Percentiles rank a stretch among this genome's conserved stretches.
Conservation (phyloP, 179 eudicot species). For the Monotropa hypopitys region DNA sequence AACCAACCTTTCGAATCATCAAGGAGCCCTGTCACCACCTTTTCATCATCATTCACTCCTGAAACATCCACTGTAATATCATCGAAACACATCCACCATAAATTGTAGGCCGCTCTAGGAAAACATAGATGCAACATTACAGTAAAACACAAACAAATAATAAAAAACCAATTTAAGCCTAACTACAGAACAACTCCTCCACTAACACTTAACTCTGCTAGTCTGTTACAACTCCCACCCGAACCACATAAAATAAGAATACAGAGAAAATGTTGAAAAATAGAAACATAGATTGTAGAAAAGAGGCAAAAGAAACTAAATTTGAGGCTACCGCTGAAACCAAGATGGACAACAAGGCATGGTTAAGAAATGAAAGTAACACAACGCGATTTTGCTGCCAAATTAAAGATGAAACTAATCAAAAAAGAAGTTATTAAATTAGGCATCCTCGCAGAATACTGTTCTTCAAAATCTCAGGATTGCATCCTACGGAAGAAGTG, state of each 20-base stretch:
- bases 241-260: background rate
- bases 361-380: background rate
- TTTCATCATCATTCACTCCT: conserved; percentile 43
- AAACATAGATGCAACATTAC: background rate
- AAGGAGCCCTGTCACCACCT: conserved; percentile 30
- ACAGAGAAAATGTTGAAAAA: background rate
- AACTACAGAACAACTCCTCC: background rate
- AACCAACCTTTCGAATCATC: conserved; percentile 65
- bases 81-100: background rate
- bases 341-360: background rate
- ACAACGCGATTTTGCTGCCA: background rate
- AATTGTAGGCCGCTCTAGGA: background rate
- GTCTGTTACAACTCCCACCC: background rate
- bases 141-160: background rate
- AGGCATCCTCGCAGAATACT: background rate
- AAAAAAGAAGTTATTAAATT: background rate
- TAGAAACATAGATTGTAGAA: background rate
- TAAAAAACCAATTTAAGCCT: background rate
- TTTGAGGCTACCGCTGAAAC: background rate
- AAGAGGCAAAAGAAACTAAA: background rate
- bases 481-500: background rate
- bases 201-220: background rate
- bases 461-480: background rate
- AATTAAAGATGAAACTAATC: background rate
- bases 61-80: conserved; percentile 18